A percentile compares a stretch with the other conserved stretches of the same genome.
These are phyloP conservation scores for Fusarium sp. DNA, from an alignment of 2,329 filamentous ascomycete species.

Conservation along the genomic window DNA sequence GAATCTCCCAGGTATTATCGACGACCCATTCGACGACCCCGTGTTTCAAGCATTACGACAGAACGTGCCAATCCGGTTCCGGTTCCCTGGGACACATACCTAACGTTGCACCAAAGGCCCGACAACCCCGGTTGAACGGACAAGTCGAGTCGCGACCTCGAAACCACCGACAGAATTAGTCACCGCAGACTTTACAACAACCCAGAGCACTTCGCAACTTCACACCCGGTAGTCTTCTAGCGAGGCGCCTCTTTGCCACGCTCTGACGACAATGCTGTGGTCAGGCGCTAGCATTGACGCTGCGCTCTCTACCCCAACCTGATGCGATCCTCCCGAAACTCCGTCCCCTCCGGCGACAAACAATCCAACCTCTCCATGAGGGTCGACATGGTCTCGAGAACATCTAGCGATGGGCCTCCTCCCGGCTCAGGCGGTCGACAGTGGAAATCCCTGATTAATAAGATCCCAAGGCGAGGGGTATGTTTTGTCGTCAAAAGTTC, in stretches of 20 bases:
- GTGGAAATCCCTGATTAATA: conserved; percentile 35
- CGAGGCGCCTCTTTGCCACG: conserved; percentile 39
- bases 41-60: background rate
- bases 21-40: background rate
- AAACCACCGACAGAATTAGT: background rate
- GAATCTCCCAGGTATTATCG: background rate
- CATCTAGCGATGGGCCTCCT: conserved; percentile 46
- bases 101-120: conserved; percentile 29
- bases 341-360: conserved; percentile 33
- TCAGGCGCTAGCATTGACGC: conserved; percentile 42
- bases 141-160: conserved; percentile 1
- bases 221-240: conserved; percentile 27
- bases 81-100: conserved; percentile 15
- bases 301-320: conserved; percentile 40
- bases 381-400: conserved; percentile 49
- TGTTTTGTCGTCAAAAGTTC: conserved; percentile 8
- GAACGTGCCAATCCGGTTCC: conserved; percentile 16
- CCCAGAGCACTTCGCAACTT: background rate
- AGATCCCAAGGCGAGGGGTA: conserved; percentile 34
- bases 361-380: conserved; percentile 28
- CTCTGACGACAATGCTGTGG: conserved; percentile 46
- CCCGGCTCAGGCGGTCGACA: conserved; percentile 29
- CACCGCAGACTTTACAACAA: background rate
- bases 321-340: conserved; percentile 40
- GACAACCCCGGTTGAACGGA: conserved; percentile 24